Base-by-base conservation (phyloP, 2,329 filamentous ascomycete genomes). In the Talaromyces sp. region DNA sequence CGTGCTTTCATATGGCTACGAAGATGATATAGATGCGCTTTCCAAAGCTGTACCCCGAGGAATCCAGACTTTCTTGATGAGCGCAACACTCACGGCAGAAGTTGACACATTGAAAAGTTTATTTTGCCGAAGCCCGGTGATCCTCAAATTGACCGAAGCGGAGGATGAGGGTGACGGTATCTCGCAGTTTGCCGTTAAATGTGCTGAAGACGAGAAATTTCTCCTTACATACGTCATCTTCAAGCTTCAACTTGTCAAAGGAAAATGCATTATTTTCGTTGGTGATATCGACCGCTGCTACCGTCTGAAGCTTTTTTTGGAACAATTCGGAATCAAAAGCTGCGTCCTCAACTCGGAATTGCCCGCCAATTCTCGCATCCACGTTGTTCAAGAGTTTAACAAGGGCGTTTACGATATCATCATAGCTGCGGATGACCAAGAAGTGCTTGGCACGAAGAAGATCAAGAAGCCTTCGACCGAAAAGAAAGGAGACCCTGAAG, bases 371-470 rank as follows among this genome's bases (percentile, higher is more conserved):
- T 94, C 90, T 1, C 84, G 94, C 62, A 86, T 97, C 43, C 93
- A 99, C 72, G 92, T 96, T 1, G 93, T 99, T 2, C 90, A 97
- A 68, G 92, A 97, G 73, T 99, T 99, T 78, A 99, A 97, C 79
- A 90, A 90, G 75, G 90, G 91, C 57, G 87, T 97, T 7, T 99
- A 99, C 81, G 93, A 99, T 68, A 97, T 97, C 63, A 92, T 99
- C 66, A 96, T 99, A 68, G 94, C 94, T 0, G 92, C 91, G 0
- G 94, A 99, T 68, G 92, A 96, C 72, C 88, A 90, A 65, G 92
- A 96, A 70, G 85, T 95, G 11, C 74, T 96, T 11, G 91, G 89
- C 12, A 83, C 66, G 7, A 76, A 75, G 61, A 63, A 68, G 51
- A 68, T 67, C 24, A 74, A 70, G 62, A 75, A 72, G 61, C 57